A percentile compares a stretch with the other conserved stretches of the same genome.
Evolutionary conservation across 75 land plant genomes (phyloP).

Genomic region (Picea sitchensis): DNA sequence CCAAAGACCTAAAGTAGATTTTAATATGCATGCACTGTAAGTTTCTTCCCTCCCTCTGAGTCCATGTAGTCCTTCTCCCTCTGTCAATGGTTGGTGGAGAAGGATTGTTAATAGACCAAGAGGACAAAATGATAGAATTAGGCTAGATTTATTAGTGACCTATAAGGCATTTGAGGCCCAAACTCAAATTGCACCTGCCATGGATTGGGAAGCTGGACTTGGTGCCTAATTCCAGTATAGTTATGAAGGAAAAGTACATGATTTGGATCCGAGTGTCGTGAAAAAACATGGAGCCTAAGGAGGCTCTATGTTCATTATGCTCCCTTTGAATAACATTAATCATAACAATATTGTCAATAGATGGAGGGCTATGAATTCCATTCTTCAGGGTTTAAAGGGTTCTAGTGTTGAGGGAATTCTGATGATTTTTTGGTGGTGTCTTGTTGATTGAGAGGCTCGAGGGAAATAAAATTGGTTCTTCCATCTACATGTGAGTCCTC

Average conservation of each 20-base stretch:
- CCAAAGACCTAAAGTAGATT: conserved; percentile 12
- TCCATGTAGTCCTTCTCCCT: conserved; percentile 34
- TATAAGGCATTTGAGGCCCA: conserved; percentile 36
- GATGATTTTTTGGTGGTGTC: too few relatives aligned
- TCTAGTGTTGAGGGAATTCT: conserved; percentile 78
- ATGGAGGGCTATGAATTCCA: conserved; percentile 70
- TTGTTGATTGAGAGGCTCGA: too few relatives aligned
- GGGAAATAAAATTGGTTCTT: too few relatives aligned
- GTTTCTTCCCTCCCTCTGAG: conserved; percentile 46
- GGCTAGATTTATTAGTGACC: conserved; percentile 49
- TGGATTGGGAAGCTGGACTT: background rate
- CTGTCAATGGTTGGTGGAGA: background rate
- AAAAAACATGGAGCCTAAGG: conserved; percentile 22
- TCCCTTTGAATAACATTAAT: conserved; percentile 78
- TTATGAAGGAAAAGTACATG: conserved; percentile 9
- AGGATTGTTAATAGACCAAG: background rate
- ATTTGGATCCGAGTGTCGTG: background rate
- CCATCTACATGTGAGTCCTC: too few relatives aligned
- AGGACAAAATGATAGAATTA: background rate
- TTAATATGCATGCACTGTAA: background rate
- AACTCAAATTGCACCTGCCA: background rate
- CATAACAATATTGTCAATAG: conserved; percentile 48
- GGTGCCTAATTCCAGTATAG: conserved; percentile 2
- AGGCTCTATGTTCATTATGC: conserved; percentile 86
- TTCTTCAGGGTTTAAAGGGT: conserved; percentile 74